Conservation (phyloP, 768 basidiomycete genomes). For the Russula griseocarnosa region DNA sequence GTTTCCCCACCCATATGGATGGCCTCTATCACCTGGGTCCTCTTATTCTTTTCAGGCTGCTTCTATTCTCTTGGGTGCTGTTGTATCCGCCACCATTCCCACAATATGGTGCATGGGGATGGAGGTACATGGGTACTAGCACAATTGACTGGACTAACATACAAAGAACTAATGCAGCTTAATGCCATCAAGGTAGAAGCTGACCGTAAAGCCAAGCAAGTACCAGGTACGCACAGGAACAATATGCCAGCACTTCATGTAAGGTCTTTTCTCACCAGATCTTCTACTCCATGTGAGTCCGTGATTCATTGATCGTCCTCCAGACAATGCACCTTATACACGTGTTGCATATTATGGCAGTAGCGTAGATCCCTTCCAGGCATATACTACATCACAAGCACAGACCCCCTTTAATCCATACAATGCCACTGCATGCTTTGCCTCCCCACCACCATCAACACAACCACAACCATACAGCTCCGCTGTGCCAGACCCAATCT, state of each 20-base stretch:
- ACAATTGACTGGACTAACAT: slow-evolving; percentile 34
- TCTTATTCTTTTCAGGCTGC: slow-evolving; percentile 88
- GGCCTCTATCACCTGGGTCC: slow-evolving; percentile 77
- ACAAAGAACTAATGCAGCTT: slow-evolving; percentile 66
- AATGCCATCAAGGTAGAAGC: slow-evolving; percentile 85
- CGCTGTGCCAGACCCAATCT: slow-evolving; percentile 17
- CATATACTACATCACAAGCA: slow-evolving; percentile 33
- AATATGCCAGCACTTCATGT: slow-evolving; percentile 40
- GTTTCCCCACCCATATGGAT: slow-evolving; percentile 94
- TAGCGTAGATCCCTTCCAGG: slow-evolving; percentile 43
- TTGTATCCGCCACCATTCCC: slow-evolving; percentile 61
- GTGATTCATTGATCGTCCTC: background rate
- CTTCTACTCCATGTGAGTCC: background rate
- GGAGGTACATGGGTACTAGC: slow-evolving; percentile 27
- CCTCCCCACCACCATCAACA: slow-evolving; percentile 18
- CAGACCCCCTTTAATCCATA: slow-evolving; percentile 38
- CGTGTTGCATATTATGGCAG: slow-evolving; percentile 47
- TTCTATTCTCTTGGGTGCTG: slow-evolving; percentile 82
- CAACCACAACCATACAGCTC: slow-evolving; percentile 21
- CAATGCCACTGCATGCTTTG: slow-evolving; percentile 35
- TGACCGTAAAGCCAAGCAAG: slow-evolving; percentile 58
- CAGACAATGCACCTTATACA: slow-evolving; percentile 52
- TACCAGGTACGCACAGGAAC: slow-evolving; percentile 26
- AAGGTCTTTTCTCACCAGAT: slow-evolving; percentile 1
- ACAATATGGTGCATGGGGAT: slow-evolving; percentile 36